Conservation (phyloP, 768 basidiomycete genomes). For the Tylopilus plumbeoviolaceoides region DNA sequence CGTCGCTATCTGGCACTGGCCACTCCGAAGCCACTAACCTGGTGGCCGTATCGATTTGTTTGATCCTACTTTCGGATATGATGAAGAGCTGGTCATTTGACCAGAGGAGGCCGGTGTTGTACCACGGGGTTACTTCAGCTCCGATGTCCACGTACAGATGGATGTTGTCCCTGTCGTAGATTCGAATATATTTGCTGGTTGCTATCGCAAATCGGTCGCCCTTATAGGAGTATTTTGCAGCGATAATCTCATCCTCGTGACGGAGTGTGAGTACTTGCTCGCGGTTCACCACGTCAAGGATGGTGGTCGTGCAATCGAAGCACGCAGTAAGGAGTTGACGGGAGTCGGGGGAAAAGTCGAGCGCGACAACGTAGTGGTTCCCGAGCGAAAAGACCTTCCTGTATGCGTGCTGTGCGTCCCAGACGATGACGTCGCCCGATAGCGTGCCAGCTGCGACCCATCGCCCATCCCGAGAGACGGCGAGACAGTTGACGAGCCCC, state of each 20-base stretch:
- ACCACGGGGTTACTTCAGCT: not conserved
- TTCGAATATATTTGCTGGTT: not conserved
- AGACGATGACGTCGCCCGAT: not conserved
- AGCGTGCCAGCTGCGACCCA: not conserved
- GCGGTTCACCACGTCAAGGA: not conserved
- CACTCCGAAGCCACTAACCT: not conserved
- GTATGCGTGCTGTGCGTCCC: not conserved
- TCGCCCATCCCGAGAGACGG: not conserved
- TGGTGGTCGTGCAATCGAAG: not conserved
- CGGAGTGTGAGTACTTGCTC: not conserved
- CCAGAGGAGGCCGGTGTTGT: conserved; percentile 9
- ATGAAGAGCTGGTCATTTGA: not conserved
- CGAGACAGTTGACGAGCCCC: not conserved
- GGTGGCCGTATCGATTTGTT: not conserved
- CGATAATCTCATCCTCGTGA: not conserved
- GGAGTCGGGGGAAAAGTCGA: conserved; percentile 3
- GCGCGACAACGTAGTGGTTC: not conserved
- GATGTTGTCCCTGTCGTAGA: not conserved
- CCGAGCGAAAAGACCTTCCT: not conserved
- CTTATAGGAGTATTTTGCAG: not conserved
- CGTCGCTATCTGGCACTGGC: not conserved
- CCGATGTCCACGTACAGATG: not conserved
- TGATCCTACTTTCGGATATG: not conserved
- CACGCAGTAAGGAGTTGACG: not conserved
- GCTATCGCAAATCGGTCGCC: not conserved